Conservation (phyloP, 306 rosid species). For the Prunus mongolica region DNA sequence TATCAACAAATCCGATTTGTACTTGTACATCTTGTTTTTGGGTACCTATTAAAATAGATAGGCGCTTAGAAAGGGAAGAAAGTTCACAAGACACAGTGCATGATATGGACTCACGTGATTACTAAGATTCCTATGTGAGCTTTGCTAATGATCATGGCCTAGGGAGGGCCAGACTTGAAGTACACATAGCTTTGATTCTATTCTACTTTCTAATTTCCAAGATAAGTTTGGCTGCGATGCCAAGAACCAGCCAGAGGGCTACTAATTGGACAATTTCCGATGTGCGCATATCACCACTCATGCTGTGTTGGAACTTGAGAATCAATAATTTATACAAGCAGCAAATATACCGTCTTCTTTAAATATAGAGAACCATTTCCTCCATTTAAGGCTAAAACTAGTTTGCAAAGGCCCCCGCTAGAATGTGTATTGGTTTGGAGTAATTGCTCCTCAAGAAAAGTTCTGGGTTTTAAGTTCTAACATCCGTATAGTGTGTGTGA, state of each 20-base stretch:
- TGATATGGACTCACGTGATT: conserved; percentile 23
- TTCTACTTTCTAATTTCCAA: neutral
- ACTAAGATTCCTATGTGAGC: conserved; percentile 2
- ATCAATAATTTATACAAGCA: conserved; percentile 11
- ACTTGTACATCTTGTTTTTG: neutral
- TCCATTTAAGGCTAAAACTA: too few species aligned
- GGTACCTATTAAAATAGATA: neutral
- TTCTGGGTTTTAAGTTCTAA: too few species aligned
- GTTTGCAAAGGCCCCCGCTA: too few species aligned
- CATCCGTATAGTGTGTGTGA: too few species aligned
- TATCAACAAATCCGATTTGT: neutral
- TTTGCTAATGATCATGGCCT: neutral
- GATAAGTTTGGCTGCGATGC: neutral
- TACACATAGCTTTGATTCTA: conserved; percentile 1
- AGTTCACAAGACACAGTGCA: neutral
- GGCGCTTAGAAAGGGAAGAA: neutral
- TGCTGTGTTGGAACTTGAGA: conserved; percentile 47
- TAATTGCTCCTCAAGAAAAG: too few species aligned
- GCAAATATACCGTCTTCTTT: too few species aligned
- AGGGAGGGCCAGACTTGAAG: neutral
- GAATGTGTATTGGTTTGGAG: too few species aligned
- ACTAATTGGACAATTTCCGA: conserved; percentile 37
- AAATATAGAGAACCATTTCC: too few species aligned
- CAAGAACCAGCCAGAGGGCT: conserved; percentile 21
- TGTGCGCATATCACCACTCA: conserved; percentile 3